Base-by-base conservation (phyloP, 495 filamentous ascomycete species). In the Xylona heveae region DNA sequence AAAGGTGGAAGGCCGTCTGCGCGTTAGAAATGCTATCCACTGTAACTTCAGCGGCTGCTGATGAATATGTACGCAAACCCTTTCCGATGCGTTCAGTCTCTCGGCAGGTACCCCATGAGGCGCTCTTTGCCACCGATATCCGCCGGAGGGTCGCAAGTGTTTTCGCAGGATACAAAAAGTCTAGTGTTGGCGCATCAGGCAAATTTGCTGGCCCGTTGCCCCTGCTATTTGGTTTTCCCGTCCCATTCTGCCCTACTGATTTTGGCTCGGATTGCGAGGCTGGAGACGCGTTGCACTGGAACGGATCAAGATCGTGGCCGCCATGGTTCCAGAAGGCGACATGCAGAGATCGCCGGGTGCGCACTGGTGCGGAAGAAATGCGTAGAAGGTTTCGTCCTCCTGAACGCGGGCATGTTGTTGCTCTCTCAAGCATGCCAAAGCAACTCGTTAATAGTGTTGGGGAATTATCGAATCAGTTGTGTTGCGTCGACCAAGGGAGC, bases 371-470 rank as follows among this genome's bases (percentile, higher is more conserved):
- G 26, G 54, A 58, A 22, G 63, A 45, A 36, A 60, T 57, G 43
- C 66, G 74, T 40, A 80, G 53, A 42, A 76, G 59, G 54, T 64
- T 62, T 48, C 68, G 66, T 48, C 66, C 68, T 62, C 73, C 77
- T 58, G 66, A 68, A 64, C 83, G 69, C 52, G 83, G 63, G 58
- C 68, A 76, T 58, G 66, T 64, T 37, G 69, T 68, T 34, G 74
- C 75, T 51, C 73, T 74, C 74, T 90, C 78, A 53, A 85, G 74
- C 80, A 90, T 90, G 8, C 33, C 33, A 35, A 21, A n/a, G n/a
- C n/a, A n/a, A n/a, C n/a, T n/a, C n/a, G n/a, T n/a, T n/a, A n/a
- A n/a, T n/a, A n/a, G n/a, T n/a, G n/a, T n/a, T n/a, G n/a, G n/a
- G n/a, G n/a, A n/a, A n/a, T n/a, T n/a, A n/a, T n/a, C n/a, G n/a